phyloP scores from a whole-genome alignment of 345 rosid genomes.

The Moricandia arvensis region DNA sequence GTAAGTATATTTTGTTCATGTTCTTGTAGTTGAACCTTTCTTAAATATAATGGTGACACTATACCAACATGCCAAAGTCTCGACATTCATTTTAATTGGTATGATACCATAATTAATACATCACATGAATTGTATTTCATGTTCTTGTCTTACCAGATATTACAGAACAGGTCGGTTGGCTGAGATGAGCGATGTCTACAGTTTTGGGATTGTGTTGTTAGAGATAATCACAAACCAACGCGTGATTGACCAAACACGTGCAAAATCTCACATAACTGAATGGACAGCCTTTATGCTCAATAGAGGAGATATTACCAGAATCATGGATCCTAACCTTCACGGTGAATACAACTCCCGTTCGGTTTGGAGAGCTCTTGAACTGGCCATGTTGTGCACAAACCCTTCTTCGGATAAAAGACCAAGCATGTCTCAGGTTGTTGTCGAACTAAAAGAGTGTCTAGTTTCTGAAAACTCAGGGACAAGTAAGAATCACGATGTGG shows the following conservation, averaged over 20 bases:
- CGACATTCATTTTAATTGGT: neutral
- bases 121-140: neutral
- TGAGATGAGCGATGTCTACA: slow-evolving; percentile 49
- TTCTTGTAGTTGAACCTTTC: no score
- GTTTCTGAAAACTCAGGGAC: neutral
- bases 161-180: slow-evolving; percentile 33
- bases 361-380: slow-evolving; percentile 45
- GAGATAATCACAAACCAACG: slow-evolving; percentile 49
- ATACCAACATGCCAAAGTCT: no score
- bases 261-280: slow-evolving; percentile 28
- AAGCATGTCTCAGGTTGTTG: slow-evolving; percentile 37
- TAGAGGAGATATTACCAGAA: slow-evolving; percentile 40
- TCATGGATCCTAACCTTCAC: slow-evolving; percentile 44
- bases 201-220: slow-evolving; percentile 50
- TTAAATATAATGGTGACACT: no score
- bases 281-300: slow-evolving; percentile 38
- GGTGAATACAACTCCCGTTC: slow-evolving; percentile 38
- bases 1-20: slow-evolving; percentile 10
- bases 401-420: slow-evolving; percentile 36
- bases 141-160: slow-evolving; percentile 11
- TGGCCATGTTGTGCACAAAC: slow-evolving; percentile 44
- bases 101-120: neutral
- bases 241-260: slow-evolving; percentile 24
- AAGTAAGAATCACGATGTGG: neutral
- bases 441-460: slow-evolving; percentile 39